These are phyloP conservation scores for Aspergillus pseudoterreus DNA, from an alignment of 2,329 filamentous ascomycete genomes.

Conservation along the genomic window DNA sequence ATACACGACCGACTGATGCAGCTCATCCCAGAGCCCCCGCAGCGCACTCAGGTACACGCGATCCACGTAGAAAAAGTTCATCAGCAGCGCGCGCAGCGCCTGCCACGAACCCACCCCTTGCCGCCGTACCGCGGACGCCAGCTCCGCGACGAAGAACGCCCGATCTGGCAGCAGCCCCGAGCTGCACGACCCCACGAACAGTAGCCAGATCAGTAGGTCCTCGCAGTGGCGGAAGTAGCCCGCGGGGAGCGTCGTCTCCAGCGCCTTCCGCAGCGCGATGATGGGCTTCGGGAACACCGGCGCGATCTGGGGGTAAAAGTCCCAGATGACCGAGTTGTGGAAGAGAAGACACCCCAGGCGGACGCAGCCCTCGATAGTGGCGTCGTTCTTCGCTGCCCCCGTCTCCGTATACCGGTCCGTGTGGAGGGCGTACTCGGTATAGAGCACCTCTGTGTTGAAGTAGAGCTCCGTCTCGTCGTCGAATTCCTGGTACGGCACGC, in stretches of 20 bases:
- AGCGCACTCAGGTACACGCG: constrained; percentile 29
- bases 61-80: constrained; percentile 36
- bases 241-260: constrained; percentile 29
- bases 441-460: constrained; percentile 39
- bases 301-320: constrained; percentile 34
- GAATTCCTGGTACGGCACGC: constrained; percentile 25
- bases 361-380: constrained; percentile 35
- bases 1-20: constrained; percentile 5
- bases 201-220: constrained; percentile 35
- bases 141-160: constrained; percentile 30
- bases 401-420: constrained; percentile 33
- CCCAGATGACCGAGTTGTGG: constrained; percentile 39
- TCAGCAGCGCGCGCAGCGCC: constrained; percentile 27
- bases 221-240: constrained; percentile 30
- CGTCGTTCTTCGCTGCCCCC: constrained; percentile 32
- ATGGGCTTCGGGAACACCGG: constrained; percentile 35
- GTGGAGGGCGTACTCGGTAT: constrained; percentile 36
- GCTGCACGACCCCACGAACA: constrained; percentile 35
- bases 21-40: constrained; percentile 31
- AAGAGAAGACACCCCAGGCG: constrained; percentile 37
- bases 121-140: constrained; percentile 24
- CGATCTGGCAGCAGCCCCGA: constrained; percentile 22
- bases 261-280: constrained; percentile 27
- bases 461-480: constrained; percentile 36
- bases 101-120: constrained; percentile 32